Conservation (phyloP, 768 basidiomycete genomes). For the Pilatotrama ljubarskyi region DNA sequence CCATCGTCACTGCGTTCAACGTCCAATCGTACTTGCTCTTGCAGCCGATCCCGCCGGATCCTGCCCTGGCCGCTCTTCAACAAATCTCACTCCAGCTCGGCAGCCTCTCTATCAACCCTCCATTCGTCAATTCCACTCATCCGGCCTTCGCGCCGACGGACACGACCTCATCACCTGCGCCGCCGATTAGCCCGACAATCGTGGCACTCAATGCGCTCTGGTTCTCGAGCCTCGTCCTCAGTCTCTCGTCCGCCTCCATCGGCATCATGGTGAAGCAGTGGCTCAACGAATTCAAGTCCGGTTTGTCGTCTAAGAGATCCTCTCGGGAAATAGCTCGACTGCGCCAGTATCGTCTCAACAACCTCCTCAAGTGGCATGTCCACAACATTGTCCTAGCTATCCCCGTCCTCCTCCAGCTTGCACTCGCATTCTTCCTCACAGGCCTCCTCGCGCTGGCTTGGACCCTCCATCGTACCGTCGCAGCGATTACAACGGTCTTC, state of each 20-base stretch:
- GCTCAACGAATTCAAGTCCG: slow-evolving; percentile 18
- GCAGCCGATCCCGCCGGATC: slow-evolving; percentile 7
- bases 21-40: slow-evolving; percentile 23
- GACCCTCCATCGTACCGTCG: slow-evolving; percentile 14
- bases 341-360: slow-evolving; percentile 22
- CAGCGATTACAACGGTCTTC: neutral
- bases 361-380: slow-evolving; percentile 20
- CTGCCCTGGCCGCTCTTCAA: neutral
- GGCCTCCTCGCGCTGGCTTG: slow-evolving; percentile 21
- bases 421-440: slow-evolving; percentile 23
- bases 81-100: slow-evolving; percentile 14
- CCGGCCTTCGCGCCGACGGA: neutral
- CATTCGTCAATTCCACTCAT: slow-evolving; percentile 15
- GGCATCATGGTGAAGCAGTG: slow-evolving; percentile 34
- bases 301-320: neutral
- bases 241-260: slow-evolving; percentile 26
- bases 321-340: slow-evolving; percentile 1
- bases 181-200: neutral
- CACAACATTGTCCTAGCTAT: slow-evolving; percentile 11
- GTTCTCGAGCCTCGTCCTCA: slow-evolving; percentile 28
- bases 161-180: neutral
- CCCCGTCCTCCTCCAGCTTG: slow-evolving; percentile 23
- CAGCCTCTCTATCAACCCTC: slow-evolving; percentile 3
- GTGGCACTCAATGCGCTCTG: slow-evolving; percentile 26
- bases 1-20: slow-evolving; percentile 27